phyloP scores from a whole-genome alignment of 2,329 filamentous ascomycete genomes.

The Calonectria henricotiae region DNA sequence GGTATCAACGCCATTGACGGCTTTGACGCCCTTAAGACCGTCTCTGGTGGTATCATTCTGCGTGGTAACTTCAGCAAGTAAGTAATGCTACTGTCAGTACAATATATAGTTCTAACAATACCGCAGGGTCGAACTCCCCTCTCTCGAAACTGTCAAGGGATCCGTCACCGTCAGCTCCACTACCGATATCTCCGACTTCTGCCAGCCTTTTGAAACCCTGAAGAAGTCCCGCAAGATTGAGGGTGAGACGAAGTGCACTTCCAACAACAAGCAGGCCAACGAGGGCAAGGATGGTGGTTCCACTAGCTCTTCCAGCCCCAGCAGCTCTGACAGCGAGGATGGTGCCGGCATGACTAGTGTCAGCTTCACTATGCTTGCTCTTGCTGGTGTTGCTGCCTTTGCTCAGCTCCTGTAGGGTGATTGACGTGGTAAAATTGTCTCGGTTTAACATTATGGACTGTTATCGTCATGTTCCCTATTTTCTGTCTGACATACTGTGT shows the following conservation, averaged over 20 bases:
- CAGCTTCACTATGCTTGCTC: slow-evolving; percentile 66
- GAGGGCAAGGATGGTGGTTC: slow-evolving; percentile 59
- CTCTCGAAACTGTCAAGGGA: slow-evolving; percentile 79
- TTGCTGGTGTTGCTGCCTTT: slow-evolving; percentile 65
- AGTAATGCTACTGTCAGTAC: slow-evolving; percentile 59
- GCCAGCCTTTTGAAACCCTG: slow-evolving; percentile 66
- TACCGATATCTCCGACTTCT: slow-evolving; percentile 73
- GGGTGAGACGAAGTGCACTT: slow-evolving; percentile 66
- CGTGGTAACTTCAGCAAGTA: slow-evolving; percentile 88
- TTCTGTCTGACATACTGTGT: slow-evolving; percentile 58
- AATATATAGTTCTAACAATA: slow-evolving; percentile 22
- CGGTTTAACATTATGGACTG: slow-evolving; percentile 59
- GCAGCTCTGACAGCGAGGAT: slow-evolving; percentile 57
- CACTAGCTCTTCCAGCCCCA: slow-evolving; percentile 51
- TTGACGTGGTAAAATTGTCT: slow-evolving; percentile 52
- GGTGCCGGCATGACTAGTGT: slow-evolving; percentile 65
- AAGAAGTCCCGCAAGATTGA: slow-evolving; percentile 60
- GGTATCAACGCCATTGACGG: slow-evolving; percentile 75
- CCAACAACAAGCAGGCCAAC: slow-evolving; percentile 70
- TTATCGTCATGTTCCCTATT: slow-evolving; percentile 56
- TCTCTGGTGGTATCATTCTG: slow-evolving; percentile 88
- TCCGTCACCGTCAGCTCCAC: slow-evolving; percentile 80
- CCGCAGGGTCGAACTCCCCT: slow-evolving; percentile 79
- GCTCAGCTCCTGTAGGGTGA: slow-evolving; percentile 69
- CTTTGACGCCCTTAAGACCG: slow-evolving; percentile 78